Percentiles rank a stretch among this genome's conserved stretches.
Evolutionary conservation across 352 stramenopile genomes (phyloP).

Genomic region (Pilasporangium apinafurcum): DNA sequence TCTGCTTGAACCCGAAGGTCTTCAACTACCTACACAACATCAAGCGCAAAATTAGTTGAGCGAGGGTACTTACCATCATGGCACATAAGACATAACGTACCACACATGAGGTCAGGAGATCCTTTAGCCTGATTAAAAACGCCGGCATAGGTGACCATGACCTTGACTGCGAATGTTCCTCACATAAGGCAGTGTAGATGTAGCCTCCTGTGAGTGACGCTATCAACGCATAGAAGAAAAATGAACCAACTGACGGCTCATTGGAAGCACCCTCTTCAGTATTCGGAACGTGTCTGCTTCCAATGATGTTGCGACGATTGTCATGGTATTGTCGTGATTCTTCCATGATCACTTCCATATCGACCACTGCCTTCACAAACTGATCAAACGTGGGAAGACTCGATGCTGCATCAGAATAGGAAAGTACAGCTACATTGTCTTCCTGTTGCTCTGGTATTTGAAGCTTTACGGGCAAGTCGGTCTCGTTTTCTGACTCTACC

Average conservation of each 20-base stretch:
- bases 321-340: background rate
- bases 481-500: background rate
- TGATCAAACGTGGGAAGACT: no score
- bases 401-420: no score
- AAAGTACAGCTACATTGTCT: constrained; percentile 2
- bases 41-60: background rate
- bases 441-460: constrained; percentile 3
- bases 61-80: background rate
- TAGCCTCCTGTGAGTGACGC: constrained; percentile 17
- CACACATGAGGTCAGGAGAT: constrained; percentile 25
- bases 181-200: constrained; percentile 13
- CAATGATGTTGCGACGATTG: constrained; percentile 2
- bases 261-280: constrained; percentile 1
- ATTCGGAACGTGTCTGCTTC: constrained; percentile 2
- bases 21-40: constrained; percentile 25
- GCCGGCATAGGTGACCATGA: constrained; percentile 31
- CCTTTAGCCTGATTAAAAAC: constrained; percentile 17
- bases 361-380: constrained; percentile 2
- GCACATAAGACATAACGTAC: constrained; percentile 11
- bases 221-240: constrained; percentile 33
- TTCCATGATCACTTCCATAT: background rate
- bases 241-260: constrained; percentile 5
- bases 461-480: background rate
- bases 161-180: constrained; percentile 9
- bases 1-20: constrained; percentile 9